phyloP scores from a whole-genome alignment of 2,329 filamentous ascomycete genomes.

The Fulvia fulva region DNA sequence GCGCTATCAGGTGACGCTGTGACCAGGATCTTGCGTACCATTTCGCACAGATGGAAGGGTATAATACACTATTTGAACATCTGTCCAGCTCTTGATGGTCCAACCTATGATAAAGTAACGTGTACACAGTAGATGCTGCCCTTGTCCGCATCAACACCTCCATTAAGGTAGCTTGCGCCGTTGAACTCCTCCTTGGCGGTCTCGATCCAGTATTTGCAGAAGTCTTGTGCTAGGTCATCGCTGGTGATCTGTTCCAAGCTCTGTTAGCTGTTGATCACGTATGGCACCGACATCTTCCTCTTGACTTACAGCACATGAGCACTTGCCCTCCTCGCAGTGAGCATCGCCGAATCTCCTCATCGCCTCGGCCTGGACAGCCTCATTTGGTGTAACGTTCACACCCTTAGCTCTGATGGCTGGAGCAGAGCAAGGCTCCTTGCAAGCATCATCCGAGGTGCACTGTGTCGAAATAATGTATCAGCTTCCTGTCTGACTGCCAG shows the following conservation, averaged over 20 bases:
- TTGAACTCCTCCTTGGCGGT: slow-evolving; percentile 12
- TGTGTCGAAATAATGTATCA: neutral
- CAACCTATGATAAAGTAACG: too few species aligned
- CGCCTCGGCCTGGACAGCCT: slow-evolving; percentile 13
- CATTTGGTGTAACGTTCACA: slow-evolving; percentile 11
- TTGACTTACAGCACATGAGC: slow-evolving; percentile 9
- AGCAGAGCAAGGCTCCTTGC: slow-evolving; percentile 8
- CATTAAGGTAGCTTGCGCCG: slow-evolving; percentile 12
- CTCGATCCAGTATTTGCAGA: slow-evolving; percentile 13
- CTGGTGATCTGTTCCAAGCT: slow-evolving; percentile 1
- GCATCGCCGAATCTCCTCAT: slow-evolving; percentile 11
- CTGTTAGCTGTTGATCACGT: too few species aligned
- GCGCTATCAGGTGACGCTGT: too few species aligned
- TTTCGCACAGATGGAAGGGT: too few species aligned
- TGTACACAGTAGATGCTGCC: slow-evolving; percentile 16
- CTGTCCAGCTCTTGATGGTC: too few species aligned
- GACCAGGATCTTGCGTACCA: too few species aligned
- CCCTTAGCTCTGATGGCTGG: slow-evolving; percentile 3
- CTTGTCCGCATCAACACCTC: slow-evolving; percentile 16
- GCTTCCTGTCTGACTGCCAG: too few species aligned
- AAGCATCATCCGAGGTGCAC: slow-evolving; percentile 16
- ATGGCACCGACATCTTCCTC: neutral
- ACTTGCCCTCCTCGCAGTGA: slow-evolving; percentile 6
- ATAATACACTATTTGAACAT: too few species aligned
- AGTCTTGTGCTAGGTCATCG: slow-evolving; percentile 8